These are phyloP conservation scores for Malania oleifera DNA, from an alignment of 164 flowering plant genomes.

Conservation along the genomic window DNA sequence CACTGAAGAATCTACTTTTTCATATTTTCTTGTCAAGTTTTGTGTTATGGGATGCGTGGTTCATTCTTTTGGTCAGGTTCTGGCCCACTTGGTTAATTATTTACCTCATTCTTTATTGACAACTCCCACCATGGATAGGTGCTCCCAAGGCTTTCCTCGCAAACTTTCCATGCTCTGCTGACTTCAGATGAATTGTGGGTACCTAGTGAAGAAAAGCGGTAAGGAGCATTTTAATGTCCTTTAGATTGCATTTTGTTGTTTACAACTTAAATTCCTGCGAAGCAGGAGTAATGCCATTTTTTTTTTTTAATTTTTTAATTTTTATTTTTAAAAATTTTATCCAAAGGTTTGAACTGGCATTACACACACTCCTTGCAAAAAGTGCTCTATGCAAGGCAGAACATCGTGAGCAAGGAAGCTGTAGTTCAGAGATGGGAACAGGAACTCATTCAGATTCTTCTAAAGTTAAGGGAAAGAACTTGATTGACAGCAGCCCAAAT, in stretches of 20 bases:
- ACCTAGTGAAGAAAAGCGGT: constrained; percentile 92
- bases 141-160: constrained; percentile 91
- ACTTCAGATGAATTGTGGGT: constrained; percentile 95
- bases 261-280: neutral
- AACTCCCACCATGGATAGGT: constrained; percentile 42
- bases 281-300: constrained; percentile 7
- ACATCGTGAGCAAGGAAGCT: constrained; percentile 44
- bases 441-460: constrained; percentile 30
- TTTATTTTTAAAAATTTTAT: no score
- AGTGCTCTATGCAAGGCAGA: constrained; percentile 44
- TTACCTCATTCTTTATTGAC: constrained; percentile 12
- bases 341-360: constrained; percentile 86
- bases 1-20: neutral
- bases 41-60: neutral
- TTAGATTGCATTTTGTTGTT: neutral
- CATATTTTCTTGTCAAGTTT: neutral
- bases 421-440: constrained; percentile 32
- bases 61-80: neutral
- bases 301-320: no score
- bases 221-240: constrained; percentile 15
- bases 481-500: constrained; percentile 22
- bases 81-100: neutral
- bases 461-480: constrained; percentile 35
- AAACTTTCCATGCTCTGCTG: constrained; percentile 78
- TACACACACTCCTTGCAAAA: constrained; percentile 70